Evolutionary conservation across 495 filamentous ascomycete species (phyloP), one percentile per base, ranked within the genome.

Genomic region (Penicillium pancosmium): DNA sequence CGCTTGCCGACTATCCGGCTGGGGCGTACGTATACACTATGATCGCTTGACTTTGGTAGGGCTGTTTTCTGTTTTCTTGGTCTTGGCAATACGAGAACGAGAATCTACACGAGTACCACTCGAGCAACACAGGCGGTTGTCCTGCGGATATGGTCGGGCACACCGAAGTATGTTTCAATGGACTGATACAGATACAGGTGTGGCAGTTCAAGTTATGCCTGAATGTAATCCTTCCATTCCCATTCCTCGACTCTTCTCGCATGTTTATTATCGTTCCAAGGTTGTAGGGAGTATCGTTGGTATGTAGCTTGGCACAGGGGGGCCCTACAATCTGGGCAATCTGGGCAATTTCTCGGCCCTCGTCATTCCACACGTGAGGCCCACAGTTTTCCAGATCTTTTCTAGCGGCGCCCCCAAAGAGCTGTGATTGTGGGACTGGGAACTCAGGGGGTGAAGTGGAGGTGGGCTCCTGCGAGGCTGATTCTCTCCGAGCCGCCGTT

Each of bases 321-420:
- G n/a, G 8, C 44, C 15, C 9, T 23, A 16, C 25, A 5, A 11
- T 16, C 60, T 57, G 51, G 51, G 54, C 27, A 31, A 31, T 31
- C 27, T 27, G 21, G 46, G 46, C 46, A 48, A 48, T 48, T n/a
- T 16, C 60, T 57, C 46, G 51, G 54, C 61, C 33, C 53, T 61
- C 52, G 50, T 61, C 60, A 64, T 67, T 51, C 48, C 52, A 56
- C 62, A 64, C 59, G 60, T 52, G 58, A 59, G 57, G 18, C 40
- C 51, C 54, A 41, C 61, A 54, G 5, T 48, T 55, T 68, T 68
- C 61, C 61, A 72, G 50, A 67, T 58, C 63, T 60, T 50, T 67
- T 68, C 67, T 59, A 62, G 46, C 48, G 46, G 31, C 40, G 1
- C n/a, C n/a, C 7, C 16, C 41, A 18, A 18, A n/a, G 40, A 43